Conservation (phyloP, 2,329 filamentous ascomycete genomes). For the Monosporascus sp. region DNA sequence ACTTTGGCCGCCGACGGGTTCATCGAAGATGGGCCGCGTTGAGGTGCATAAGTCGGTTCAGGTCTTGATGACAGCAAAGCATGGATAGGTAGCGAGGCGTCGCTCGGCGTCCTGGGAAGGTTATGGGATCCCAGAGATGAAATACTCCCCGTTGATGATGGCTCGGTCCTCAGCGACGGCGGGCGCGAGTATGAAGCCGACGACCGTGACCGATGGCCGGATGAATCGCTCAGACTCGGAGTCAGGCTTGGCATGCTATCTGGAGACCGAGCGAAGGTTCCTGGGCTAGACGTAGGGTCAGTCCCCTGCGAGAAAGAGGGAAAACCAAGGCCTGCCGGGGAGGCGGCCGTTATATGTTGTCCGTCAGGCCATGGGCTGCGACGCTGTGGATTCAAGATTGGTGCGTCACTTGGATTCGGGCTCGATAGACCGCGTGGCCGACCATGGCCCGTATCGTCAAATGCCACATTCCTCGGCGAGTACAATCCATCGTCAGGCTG, state of each 20-base stretch:
- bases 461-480: slow-evolving; percentile 36
- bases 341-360: slow-evolving; percentile 13
- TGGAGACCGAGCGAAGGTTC: slow-evolving; percentile 18
- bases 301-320: slow-evolving; percentile 12
- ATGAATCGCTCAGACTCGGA: slow-evolving; percentile 11
- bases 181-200: slow-evolving; percentile 26
- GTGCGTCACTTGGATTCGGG: slow-evolving; percentile 23
- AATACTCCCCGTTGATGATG: slow-evolving; percentile 39
- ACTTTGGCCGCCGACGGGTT: slow-evolving; percentile 11
- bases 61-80: slow-evolving; percentile 42
- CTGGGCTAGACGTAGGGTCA: slow-evolving; percentile 17
- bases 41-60: slow-evolving; percentile 13
- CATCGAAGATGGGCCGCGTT: slow-evolving; percentile 3
- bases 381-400: slow-evolving; percentile 10
- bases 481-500: slow-evolving; percentile 38
- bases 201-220: slow-evolving; percentile 14
- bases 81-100: slow-evolving; percentile 50
- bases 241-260: slow-evolving; percentile 17
- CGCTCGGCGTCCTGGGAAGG: slow-evolving; percentile 41
- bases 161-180: slow-evolving; percentile 41
- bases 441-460: slow-evolving; percentile 25
- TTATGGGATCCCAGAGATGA: slow-evolving; percentile 36
- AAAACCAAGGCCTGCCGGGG: slow-evolving; percentile 1
- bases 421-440: slow-evolving; percentile 23
- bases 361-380: slow-evolving; percentile 17